Percentiles rank a stretch among this genome's conserved stretches.
phyloP scores from a whole-genome alignment of 306 rosid species.

The Glycine tomentella region DNA sequence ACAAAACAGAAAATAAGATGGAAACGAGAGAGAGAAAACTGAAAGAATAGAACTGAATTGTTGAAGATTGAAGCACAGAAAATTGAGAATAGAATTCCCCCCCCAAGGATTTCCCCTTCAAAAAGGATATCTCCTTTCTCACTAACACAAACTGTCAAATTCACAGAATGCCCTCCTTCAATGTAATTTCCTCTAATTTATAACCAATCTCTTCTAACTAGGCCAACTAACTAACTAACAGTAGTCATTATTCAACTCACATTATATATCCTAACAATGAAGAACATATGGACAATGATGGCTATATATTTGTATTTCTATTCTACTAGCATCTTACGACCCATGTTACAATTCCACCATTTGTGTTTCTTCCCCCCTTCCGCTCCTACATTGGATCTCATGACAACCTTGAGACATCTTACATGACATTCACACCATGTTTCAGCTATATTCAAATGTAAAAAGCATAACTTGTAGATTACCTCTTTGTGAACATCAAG shows the following conservation, averaged over 20 bases:
- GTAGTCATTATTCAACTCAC: neutral
- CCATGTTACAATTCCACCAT: neutral
- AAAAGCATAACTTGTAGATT: no score
- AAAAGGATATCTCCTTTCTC: no score
- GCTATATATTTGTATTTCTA: neutral
- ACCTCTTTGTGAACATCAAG: no score
- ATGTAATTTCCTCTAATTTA: neutral
- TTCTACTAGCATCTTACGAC: neutral
- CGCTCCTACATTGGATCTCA: neutral
- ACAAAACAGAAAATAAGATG: no score
- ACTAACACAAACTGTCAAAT: no score
- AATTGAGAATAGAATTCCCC: no score
- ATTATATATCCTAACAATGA: neutral
- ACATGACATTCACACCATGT: constrained; percentile 18
- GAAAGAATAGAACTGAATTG: no score
- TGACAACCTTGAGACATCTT: neutral
- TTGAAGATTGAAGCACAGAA: no score
- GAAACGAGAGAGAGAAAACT: no score
- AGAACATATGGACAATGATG: neutral
- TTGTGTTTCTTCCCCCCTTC: neutral
- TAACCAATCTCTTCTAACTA: neutral
- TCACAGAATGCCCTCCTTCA: neutral
- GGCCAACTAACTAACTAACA: neutral
- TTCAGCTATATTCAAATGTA: no score
- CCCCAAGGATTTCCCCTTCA: no score